Percentiles rank a stretch among this genome's conserved stretches.
These are phyloP conservation scores for Hysterangium stoloniferum DNA, from an alignment of 768 basidiomycete genomes.

Conservation along the genomic window DNA sequence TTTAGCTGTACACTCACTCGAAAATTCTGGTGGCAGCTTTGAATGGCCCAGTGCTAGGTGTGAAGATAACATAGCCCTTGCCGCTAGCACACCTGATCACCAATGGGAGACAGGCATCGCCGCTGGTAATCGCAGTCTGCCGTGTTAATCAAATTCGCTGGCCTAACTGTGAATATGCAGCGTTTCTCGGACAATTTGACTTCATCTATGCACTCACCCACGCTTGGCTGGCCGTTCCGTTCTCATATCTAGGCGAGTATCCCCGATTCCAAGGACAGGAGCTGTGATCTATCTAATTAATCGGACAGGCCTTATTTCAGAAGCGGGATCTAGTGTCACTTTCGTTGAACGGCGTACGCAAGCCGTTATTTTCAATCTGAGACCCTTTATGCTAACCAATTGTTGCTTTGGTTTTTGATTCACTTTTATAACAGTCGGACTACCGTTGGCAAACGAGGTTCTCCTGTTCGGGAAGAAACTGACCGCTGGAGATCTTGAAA, in stretches of 20 bases:
- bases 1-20: conserved; percentile 56
- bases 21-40: conserved; percentile 66
- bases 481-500: conserved; percentile 45
- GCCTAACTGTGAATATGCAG: conserved; percentile 25
- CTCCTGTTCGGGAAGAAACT: conserved; percentile 66
- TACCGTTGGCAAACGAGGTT: conserved; percentile 62
- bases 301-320: conserved; percentile 49
- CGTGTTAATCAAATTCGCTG: background rate
- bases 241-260: conserved; percentile 52
- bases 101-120: conserved; percentile 43
- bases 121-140: conserved; percentile 35
- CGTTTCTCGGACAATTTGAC: conserved; percentile 65
- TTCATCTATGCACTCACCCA: conserved; percentile 61
- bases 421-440: conserved; percentile 52
- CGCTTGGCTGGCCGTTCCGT: conserved; percentile 58
- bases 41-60: conserved; percentile 73
- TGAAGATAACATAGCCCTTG: background rate
- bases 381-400: background rate
- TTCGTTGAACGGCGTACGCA: conserved; percentile 58
- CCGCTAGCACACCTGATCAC: conserved; percentile 1
- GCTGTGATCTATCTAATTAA: conserved; percentile 6
- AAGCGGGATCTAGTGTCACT: conserved; percentile 62
- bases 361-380: background rate
- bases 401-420: background rate
- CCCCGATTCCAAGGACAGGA: background rate